These are phyloP conservation scores for Dendrostoma leiphaemia DNA, from an alignment of 2,329 filamentous ascomycete genomes.

Conservation along the genomic window DNA sequence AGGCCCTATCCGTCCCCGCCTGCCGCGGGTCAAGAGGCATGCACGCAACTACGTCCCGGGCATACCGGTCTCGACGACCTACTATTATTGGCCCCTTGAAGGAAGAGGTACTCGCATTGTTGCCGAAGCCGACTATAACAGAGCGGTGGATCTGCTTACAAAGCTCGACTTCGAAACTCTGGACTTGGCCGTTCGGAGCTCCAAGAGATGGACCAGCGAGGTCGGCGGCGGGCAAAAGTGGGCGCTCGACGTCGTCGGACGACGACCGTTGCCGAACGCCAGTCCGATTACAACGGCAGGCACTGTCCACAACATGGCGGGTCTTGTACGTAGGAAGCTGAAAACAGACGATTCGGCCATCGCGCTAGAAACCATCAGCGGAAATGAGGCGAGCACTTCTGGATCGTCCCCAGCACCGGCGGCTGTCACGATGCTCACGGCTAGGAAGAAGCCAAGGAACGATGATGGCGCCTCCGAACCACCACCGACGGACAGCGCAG, in stretches of 20 bases:
- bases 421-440: conserved; percentile 10
- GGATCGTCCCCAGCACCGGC: background rate
- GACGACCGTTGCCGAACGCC: background rate
- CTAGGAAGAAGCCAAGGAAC: conserved; percentile 10
- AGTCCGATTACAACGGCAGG: conserved; percentile 1
- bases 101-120: conserved; percentile 65
- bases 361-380: conserved; percentile 6
- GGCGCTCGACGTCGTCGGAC: conserved; percentile 50
- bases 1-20: conserved; percentile 61
- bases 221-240: conserved; percentile 54
- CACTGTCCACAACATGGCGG: conserved; percentile 46
- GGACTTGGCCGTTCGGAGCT: conserved; percentile 62
- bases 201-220: conserved; percentile 68
- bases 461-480: background rate
- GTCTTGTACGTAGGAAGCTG: conserved; percentile 40
- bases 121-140: conserved; percentile 62
- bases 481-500: background rate
- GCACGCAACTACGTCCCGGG: conserved; percentile 49
- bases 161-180: conserved; percentile 71
- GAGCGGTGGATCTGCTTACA: conserved; percentile 66
- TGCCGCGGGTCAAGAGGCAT: conserved; percentile 63
- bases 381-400: background rate
- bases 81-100: conserved; percentile 63
- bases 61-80: conserved; percentile 51
- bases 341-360: conserved; percentile 39